Evolutionary conservation across 352 stramenopile species (phyloP).

Genomic region (Phytophthora hybrid): DNA sequence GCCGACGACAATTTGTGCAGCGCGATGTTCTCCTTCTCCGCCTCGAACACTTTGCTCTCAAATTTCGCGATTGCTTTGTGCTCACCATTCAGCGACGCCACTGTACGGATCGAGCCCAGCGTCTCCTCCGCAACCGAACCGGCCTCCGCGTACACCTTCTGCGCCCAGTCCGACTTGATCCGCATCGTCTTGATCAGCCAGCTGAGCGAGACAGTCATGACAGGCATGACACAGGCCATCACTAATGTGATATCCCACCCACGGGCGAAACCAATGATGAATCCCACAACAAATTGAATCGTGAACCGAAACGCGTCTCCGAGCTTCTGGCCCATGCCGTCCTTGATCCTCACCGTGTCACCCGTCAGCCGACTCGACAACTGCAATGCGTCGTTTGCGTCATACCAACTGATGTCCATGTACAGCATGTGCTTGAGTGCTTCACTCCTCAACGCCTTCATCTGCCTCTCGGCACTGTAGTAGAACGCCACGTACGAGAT

Average conservation of each 20-base stretch:
- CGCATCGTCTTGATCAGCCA: conserved; percentile 51
- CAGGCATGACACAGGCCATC: conserved; percentile 48
- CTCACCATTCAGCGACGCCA: conserved; percentile 54
- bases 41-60: conserved; percentile 34
- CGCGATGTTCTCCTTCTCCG: conserved; percentile 48
- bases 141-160: conserved; percentile 54
- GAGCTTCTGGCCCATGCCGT: conserved; percentile 53
- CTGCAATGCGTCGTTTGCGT: conserved; percentile 41
- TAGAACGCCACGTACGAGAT: conserved; percentile 45
- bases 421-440: conserved; percentile 50
- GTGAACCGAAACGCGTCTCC: conserved; percentile 46
- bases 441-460: conserved; percentile 43
- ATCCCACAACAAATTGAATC: conserved; percentile 44
- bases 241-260: conserved; percentile 56
- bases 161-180: conserved; percentile 22
- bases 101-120: conserved; percentile 50
- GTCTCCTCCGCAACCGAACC: conserved; percentile 59
- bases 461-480: conserved; percentile 50
- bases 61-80: conserved; percentile 48
- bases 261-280: conserved; percentile 48
- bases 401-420: conserved; percentile 56
- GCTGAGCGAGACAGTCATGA: conserved; percentile 41
- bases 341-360: conserved; percentile 53
- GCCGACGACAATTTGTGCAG: conserved; percentile 44
- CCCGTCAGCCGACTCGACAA: conserved; percentile 41